Evolutionary conservation across 1,284 basidiomycete genomes (phyloP).

Genomic region (Ceratobasidium sp.): DNA sequence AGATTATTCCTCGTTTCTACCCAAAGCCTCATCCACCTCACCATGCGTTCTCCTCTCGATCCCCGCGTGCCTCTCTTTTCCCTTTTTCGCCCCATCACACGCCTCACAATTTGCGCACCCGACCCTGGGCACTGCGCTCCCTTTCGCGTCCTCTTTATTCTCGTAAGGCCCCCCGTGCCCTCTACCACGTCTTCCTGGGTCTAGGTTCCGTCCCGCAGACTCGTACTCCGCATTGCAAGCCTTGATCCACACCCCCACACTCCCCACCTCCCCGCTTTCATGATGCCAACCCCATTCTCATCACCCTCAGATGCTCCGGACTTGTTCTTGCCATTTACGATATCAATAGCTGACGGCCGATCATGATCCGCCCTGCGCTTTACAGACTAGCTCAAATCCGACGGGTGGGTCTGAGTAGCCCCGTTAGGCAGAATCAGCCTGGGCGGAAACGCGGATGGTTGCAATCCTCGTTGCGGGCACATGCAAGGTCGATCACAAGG

Average conservation of each 20-base stretch:
- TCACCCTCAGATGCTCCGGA: constrained; percentile 12
- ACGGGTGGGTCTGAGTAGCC: constrained; percentile 49
- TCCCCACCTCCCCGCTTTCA: constrained; percentile 31
- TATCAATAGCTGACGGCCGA: constrained; percentile 7
- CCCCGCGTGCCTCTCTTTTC: constrained; percentile 44
- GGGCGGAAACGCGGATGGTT: constrained; percentile 30
- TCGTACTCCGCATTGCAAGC: constrained; percentile 13
- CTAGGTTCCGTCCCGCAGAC: not conserved
- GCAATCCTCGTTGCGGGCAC: constrained; percentile 31
- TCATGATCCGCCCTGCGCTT: not conserved
- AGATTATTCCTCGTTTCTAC: constrained; percentile 36
- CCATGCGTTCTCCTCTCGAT: constrained; percentile 44
- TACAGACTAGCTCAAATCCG: constrained; percentile 62
- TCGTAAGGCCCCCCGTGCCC: constrained; percentile 8
- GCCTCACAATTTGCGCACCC: constrained; percentile 21
- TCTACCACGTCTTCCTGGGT: constrained; percentile 20
- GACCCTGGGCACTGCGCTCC: constrained; percentile 28
- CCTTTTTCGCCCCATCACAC: constrained; percentile 22
- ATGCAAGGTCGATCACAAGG: constrained; percentile 9
- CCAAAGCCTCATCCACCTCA: constrained; percentile 34
- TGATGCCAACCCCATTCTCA: constrained; percentile 17
- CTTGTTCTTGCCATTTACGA: not conserved
- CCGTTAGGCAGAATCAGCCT: not conserved
- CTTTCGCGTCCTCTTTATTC: constrained; percentile 1
- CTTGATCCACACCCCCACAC: constrained; percentile 40